phyloP scores from a whole-genome alignment of 352 stramenopile genomes.

The Globisporangium emineosum region DNA sequence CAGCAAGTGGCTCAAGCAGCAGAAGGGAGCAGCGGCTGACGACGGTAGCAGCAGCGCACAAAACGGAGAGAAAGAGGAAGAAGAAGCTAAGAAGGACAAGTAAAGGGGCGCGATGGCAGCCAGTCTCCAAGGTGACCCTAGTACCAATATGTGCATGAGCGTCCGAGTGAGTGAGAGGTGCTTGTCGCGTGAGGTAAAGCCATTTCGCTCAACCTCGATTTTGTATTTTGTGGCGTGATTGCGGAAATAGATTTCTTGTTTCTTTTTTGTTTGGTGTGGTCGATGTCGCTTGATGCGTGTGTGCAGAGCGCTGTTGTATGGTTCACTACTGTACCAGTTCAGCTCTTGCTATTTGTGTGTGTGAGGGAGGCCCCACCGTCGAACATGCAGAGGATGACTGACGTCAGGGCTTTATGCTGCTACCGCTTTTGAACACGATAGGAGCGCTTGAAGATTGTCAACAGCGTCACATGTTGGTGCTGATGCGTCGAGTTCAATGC shows the following conservation, averaged over 20 bases:
- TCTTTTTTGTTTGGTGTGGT: background rate
- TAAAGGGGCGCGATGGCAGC: too few species aligned
- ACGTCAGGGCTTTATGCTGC: background rate
- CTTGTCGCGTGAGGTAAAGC: background rate
- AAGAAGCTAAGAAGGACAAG: constrained; percentile 21
- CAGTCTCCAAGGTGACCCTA: too few species aligned
- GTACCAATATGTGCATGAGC: too few species aligned
- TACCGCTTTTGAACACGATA: constrained; percentile 5
- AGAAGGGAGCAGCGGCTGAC: constrained; percentile 17
- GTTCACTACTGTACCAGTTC: background rate
- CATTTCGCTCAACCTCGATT: constrained; percentile 3
- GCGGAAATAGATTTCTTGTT: constrained; percentile 9
- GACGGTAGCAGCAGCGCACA: constrained; percentile 23
- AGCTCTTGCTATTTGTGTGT: background rate
- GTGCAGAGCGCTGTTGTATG: background rate
- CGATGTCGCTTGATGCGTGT: background rate
- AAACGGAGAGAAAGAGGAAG: constrained; percentile 17
- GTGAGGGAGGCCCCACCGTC: background rate
- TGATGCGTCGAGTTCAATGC: background rate
- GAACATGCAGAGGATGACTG: background rate
- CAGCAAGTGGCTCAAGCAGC: constrained; percentile 56
- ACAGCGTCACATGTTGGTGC: background rate
- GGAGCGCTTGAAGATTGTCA: constrained; percentile 7
- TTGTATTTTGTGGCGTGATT: constrained; percentile 2
- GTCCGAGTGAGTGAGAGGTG: background rate